Evolutionary conservation across 1,139 yeast species (phyloP).

Genomic region (Suhomyces bribrorum): DNA sequence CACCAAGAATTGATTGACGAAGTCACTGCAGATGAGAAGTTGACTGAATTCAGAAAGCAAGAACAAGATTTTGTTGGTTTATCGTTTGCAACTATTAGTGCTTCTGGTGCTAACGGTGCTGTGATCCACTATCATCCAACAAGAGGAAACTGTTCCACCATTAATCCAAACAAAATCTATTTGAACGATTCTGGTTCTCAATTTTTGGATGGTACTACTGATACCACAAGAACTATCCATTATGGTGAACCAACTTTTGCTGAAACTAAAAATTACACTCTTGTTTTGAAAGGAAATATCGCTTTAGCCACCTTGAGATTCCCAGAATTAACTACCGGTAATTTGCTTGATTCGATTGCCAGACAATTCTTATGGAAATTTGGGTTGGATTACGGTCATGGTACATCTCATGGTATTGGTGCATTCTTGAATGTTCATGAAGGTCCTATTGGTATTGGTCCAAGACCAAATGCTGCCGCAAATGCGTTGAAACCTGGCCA

Average conservation of each 20-base stretch:
- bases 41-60: constrained; percentile 61
- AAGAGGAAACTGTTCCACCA: constrained; percentile 57
- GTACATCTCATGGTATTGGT: constrained; percentile 98
- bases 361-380: constrained; percentile 85
- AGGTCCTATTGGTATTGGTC: constrained; percentile 92
- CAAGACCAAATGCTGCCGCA: constrained; percentile 51
- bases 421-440: constrained; percentile 92
- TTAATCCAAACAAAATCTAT: constrained; percentile 77
- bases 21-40: constrained; percentile 71
- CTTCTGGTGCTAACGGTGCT: constrained; percentile 93
- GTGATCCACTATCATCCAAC: constrained; percentile 87
- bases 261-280: constrained; percentile 75
- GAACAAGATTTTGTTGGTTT: constrained; percentile 72
- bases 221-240: constrained; percentile 90
- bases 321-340: constrained; percentile 88
- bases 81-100: constrained; percentile 89
- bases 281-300: constrained; percentile 89
- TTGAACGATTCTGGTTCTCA: constrained; percentile 94
- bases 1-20: constrained; percentile 71
- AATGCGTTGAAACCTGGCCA: constrained; percentile 67
- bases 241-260: constrained; percentile 68
- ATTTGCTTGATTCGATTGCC: constrained; percentile 80
- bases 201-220: constrained; percentile 93
- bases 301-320: constrained; percentile 75
- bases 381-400: constrained; percentile 92